Evolutionary conservation across 495 filamentous ascomycete species (phyloP).

Genomic region (Tuber melanosporum): DNA sequence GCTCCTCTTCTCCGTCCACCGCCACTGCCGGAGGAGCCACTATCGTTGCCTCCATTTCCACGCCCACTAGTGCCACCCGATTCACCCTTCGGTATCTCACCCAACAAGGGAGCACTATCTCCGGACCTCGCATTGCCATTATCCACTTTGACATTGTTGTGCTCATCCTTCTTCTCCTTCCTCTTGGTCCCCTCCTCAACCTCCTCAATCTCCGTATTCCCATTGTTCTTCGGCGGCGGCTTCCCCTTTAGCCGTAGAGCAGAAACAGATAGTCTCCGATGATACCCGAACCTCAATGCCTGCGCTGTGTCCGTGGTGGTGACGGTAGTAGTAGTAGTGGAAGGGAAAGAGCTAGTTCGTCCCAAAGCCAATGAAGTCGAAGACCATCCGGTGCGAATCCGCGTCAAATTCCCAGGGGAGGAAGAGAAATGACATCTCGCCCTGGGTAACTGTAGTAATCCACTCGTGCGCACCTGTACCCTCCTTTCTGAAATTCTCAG

Average conservation of each 20-base stretch:
- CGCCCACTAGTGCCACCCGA: conserved; percentile 24
- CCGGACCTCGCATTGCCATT: conserved; percentile 23
- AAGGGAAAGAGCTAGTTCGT: conserved; percentile 5
- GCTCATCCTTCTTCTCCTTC: conserved; percentile 22
- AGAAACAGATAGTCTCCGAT: conserved; percentile 24
- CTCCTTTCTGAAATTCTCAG: conserved; percentile 22
- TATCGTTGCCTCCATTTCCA: conserved; percentile 18
- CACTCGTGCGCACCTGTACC: conserved; percentile 13
- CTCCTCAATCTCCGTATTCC: conserved; percentile 28
- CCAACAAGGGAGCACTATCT: conserved; percentile 12
- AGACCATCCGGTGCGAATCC: conserved; percentile 20
- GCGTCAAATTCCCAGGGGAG: background rate
- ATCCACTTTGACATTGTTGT: conserved; percentile 25
- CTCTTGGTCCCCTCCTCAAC: conserved; percentile 24
- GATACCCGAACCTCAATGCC: conserved; percentile 20
- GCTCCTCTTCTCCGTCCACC: conserved; percentile 58
- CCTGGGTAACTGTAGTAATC: background rate
- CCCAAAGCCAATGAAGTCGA: conserved; percentile 15
- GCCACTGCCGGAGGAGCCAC: conserved; percentile 14
- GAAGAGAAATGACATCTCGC: background rate
- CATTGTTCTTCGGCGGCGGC: conserved; percentile 22
- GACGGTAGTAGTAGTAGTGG: conserved; percentile 16
- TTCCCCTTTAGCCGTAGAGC: conserved; percentile 29
- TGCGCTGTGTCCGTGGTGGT: conserved; percentile 9
- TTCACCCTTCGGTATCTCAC: conserved; percentile 34